Evolutionary conservation across 1,139 yeast species (phyloP).

Genomic region (Pichia sp.): DNA sequence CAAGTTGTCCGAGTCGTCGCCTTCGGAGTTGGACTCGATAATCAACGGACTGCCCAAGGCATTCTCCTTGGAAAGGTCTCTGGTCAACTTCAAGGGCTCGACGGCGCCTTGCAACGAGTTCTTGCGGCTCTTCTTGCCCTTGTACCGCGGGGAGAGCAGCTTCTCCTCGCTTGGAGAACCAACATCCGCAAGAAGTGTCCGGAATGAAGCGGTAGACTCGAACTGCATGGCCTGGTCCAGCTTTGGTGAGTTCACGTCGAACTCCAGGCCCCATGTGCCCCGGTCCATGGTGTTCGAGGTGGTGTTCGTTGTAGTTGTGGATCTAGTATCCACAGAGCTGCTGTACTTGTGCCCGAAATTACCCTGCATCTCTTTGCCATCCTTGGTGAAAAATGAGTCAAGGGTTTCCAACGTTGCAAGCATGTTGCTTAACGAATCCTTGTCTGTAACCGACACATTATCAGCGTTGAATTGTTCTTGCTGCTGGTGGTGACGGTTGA

Average conservation of each 20-base stretch:
- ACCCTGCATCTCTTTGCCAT: slow-evolving; percentile 34
- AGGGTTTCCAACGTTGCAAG: slow-evolving; percentile 95
- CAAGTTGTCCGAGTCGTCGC: slow-evolving; percentile 16
- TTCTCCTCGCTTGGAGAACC: slow-evolving; percentile 14
- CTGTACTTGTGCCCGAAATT: slow-evolving; percentile 31
- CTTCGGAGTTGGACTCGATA: slow-evolving; percentile 10
- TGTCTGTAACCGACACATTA: slow-evolving; percentile 43
- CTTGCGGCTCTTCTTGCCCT: slow-evolving; percentile 13
- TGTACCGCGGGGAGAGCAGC: slow-evolving; percentile 14
- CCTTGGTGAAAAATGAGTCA: slow-evolving; percentile 87
- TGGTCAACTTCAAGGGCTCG: slow-evolving; percentile 19
- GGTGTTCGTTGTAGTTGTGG: slow-evolving; percentile 31
- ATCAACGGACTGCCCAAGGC: slow-evolving; percentile 10
- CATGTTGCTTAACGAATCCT: slow-evolving; percentile 81
- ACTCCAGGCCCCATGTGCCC: slow-evolving; percentile 17
- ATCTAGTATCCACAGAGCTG: slow-evolving; percentile 38
- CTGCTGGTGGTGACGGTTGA: slow-evolving; percentile 36
- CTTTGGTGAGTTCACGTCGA: slow-evolving; percentile 17
- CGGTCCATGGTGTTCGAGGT: slow-evolving; percentile 11
- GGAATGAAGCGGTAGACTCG: slow-evolving; percentile 21
- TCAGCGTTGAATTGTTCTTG: slow-evolving; percentile 20
- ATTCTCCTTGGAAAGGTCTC: slow-evolving; percentile 15
- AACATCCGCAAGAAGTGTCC: slow-evolving; percentile 21
- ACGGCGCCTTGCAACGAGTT: slow-evolving; percentile 11
- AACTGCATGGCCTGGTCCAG: slow-evolving; percentile 16